phyloP scores from a whole-genome alignment of 129 eudicot species.

The Flaveria linearis region DNA sequence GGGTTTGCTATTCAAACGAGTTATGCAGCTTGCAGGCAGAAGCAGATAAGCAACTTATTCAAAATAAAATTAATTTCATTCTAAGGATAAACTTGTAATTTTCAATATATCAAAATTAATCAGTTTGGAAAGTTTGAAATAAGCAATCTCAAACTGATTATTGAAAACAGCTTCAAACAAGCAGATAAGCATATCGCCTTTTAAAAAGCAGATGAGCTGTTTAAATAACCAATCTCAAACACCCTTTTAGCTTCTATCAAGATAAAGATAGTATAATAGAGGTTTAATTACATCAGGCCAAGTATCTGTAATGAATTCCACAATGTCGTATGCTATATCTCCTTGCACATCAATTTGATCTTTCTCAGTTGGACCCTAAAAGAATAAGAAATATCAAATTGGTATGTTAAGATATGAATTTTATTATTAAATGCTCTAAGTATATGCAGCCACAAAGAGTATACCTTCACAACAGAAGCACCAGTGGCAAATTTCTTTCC shows the following conservation, averaged over 20 bases:
- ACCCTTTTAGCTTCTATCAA: not conserved
- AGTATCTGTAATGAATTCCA: slow-evolving; percentile 90
- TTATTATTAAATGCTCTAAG: not conserved
- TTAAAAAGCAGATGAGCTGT: not conserved
- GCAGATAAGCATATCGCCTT: slow-evolving; percentile 2
- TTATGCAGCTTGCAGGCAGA: not conserved
- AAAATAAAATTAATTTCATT: not conserved
- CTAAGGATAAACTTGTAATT: not conserved
- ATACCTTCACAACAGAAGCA: slow-evolving; percentile 94
- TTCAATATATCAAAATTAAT: not conserved
- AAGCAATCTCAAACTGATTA: not conserved
- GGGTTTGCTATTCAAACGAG: not conserved
- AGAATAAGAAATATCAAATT: not conserved
- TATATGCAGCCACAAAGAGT: slow-evolving; percentile 12
- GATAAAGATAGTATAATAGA: slow-evolving; percentile 4
- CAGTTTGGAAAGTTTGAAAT: not conserved
- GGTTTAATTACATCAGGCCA: slow-evolving; percentile 79
- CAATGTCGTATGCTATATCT: slow-evolving; percentile 87
- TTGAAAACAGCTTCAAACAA: not conserved
- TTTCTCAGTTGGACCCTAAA: slow-evolving; percentile 97
- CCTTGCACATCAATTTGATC: slow-evolving; percentile 99
- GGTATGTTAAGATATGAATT: not conserved
- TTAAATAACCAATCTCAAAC: not conserved
- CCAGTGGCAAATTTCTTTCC: slow-evolving; percentile 99
- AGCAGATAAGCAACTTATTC: slow-evolving; percentile 5